Evolutionary conservation across 371 early-diverging fungal genomes (phyloP).

Genomic region (Mortierella sp.): DNA sequence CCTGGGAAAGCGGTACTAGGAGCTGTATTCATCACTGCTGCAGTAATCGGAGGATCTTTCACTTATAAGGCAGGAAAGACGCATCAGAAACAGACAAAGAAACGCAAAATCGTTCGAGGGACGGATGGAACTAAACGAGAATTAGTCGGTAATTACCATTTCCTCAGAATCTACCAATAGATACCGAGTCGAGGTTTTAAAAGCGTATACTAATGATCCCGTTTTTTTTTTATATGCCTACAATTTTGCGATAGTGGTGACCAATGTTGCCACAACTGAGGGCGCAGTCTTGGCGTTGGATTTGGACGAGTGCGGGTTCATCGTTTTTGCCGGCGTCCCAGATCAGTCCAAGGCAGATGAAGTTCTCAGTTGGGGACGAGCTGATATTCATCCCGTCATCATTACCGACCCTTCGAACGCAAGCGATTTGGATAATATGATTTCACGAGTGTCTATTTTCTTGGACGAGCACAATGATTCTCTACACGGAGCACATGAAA

Average conservation of each 20-base stretch:
- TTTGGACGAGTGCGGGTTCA: slow-evolving; percentile 23
- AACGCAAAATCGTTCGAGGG: slow-evolving; percentile 1
- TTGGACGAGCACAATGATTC: not conserved
- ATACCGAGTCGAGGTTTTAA: too few species aligned
- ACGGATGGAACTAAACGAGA: slow-evolving; percentile 13
- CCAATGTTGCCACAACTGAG: slow-evolving; percentile 24
- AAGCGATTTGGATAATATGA: not conserved
- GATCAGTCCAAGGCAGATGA: slow-evolving; percentile 10
- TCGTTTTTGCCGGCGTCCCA: slow-evolving; percentile 32
- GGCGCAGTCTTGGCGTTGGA: slow-evolving; percentile 14
- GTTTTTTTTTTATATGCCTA: not conserved
- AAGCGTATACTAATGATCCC: too few species aligned
- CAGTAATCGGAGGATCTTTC: slow-evolving; percentile 4
- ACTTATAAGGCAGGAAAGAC: not conserved
- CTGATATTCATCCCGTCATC: slow-evolving; percentile 11
- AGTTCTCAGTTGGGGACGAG: slow-evolving; percentile 6
- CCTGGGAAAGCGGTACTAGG: slow-evolving; percentile 10
- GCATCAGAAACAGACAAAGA: not conserved
- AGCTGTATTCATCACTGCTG: not conserved
- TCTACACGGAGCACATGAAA: not conserved
- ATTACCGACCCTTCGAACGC: not conserved
- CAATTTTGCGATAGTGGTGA: slow-evolving; percentile 11
- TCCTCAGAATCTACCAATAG: too few species aligned
- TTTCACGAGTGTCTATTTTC: not conserved
- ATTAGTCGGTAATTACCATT: slow-evolving; percentile 7